phyloP scores from a whole-genome alignment of 768 basidiomycete genomes.

The Lactifluus piperatus region DNA sequence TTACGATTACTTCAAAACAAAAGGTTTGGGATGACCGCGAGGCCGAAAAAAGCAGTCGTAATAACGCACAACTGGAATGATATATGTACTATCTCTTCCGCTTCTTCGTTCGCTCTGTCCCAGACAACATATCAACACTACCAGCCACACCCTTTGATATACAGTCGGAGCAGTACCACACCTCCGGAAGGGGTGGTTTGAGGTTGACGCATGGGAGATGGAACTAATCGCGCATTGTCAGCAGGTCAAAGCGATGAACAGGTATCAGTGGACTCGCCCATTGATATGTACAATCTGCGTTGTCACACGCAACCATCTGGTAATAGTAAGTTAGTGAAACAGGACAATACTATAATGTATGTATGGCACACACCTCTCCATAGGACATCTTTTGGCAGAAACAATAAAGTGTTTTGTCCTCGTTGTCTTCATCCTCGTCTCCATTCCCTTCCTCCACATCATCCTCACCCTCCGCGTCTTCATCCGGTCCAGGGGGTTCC shows the following conservation, averaged over 20 bases:
- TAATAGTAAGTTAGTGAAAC: background rate
- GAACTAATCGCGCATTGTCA: constrained; percentile 36
- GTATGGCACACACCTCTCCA: constrained; percentile 38
- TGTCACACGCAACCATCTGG: constrained; percentile 22
- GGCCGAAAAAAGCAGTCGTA: constrained; percentile 15
- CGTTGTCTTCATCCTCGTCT: constrained; percentile 42
- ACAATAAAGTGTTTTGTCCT: constrained; percentile 54
- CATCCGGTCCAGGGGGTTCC: constrained; percentile 22
- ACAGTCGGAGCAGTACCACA: constrained; percentile 55
- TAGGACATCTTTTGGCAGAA: constrained; percentile 55
- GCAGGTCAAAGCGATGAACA: background rate
- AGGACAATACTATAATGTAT: background rate
- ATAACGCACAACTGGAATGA: constrained; percentile 26
- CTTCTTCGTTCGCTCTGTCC: constrained; percentile 18
- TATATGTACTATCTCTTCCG: constrained; percentile 25
- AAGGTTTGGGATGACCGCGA: background rate
- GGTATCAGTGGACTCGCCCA: constrained; percentile 12
- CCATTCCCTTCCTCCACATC: constrained; percentile 31
- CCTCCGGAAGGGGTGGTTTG: constrained; percentile 46
- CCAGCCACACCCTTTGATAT: constrained; percentile 15
- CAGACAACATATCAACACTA: constrained; percentile 1
- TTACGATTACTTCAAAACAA: background rate
- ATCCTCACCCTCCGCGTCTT: constrained; percentile 31
- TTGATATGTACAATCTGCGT: constrained; percentile 16
- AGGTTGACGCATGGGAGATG: constrained; percentile 54